Evolutionary conservation across 2,329 filamentous ascomycete species (phyloP).

Genomic region (Sclerotinia borealis): DNA sequence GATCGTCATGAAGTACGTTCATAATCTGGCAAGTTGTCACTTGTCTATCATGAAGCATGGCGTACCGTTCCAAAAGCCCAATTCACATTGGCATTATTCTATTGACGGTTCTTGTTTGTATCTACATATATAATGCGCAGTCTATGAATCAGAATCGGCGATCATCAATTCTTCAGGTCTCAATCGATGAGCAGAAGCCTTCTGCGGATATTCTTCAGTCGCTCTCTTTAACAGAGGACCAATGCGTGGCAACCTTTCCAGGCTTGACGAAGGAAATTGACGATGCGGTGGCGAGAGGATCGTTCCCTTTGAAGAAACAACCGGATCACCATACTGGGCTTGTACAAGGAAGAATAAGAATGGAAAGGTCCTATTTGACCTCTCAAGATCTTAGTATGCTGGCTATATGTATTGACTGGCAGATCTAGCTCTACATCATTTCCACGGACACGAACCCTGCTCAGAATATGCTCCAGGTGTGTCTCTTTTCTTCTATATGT

Average conservation of each 20-base stretch:
- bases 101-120: background rate
- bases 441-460: slow-evolving; percentile 38
- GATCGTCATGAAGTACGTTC: background rate
- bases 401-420: background rate
- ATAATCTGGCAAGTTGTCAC: background rate
- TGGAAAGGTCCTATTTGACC: slow-evolving; percentile 33
- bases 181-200: background rate
- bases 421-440: slow-evolving; percentile 39
- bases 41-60: background rate
- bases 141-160: background rate
- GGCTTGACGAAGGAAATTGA: slow-evolving; percentile 43
- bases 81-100: background rate
- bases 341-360: slow-evolving; percentile 39
- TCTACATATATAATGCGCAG: background rate
- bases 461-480: slow-evolving; percentile 37
- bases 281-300: slow-evolving; percentile 38
- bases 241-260: slow-evolving; percentile 43
- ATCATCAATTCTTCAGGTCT: background rate
- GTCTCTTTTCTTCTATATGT: slow-evolving; percentile 15
- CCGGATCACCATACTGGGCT: slow-evolving; percentile 36
- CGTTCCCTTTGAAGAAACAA: slow-evolving; percentile 37
- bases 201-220: slow-evolving; percentile 7
- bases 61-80: background rate
- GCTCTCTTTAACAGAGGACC: slow-evolving; percentile 34
- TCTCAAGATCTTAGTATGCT: background rate